Evolutionary conservation across 2,329 filamentous ascomycete species (phyloP).

Genomic region (Torrubiella hemipterigena): DNA sequence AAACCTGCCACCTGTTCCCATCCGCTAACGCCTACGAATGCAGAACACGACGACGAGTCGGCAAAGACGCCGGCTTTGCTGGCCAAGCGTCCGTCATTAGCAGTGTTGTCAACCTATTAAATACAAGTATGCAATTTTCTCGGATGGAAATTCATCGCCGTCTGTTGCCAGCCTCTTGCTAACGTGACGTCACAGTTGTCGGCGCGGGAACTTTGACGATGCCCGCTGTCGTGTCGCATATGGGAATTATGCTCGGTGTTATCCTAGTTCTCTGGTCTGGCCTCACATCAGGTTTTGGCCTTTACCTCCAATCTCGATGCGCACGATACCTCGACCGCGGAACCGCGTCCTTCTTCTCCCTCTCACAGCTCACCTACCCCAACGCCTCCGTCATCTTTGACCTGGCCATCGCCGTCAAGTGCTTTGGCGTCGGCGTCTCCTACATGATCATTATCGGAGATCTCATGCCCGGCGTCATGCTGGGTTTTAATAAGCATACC

Average conservation of each 20-base stretch:
- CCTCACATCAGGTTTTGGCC: constrained; percentile 75
- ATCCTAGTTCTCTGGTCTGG: constrained; percentile 87
- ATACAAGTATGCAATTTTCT: constrained; percentile 63
- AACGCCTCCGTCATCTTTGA: constrained; percentile 94
- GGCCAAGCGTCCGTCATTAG: constrained; percentile 82
- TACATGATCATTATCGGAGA: constrained; percentile 99
- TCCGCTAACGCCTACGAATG: neutral
- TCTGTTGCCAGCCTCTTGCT: neutral
- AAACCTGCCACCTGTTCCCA: neutral
- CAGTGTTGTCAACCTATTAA: constrained; percentile 89
- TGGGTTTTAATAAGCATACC: constrained; percentile 61
- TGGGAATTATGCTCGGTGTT: constrained; percentile 79
- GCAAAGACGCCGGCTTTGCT: constrained; percentile 53
- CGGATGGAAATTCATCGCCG: constrained; percentile 4
- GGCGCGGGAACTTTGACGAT: constrained; percentile 89
- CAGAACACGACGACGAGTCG: constrained; percentile 47
- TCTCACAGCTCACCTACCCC: constrained; percentile 93
- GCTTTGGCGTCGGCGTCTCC: constrained; percentile 92
- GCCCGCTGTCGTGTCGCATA: constrained; percentile 91
- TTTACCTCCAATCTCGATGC: constrained; percentile 90
- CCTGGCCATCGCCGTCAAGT: constrained; percentile 91
- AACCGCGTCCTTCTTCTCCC: constrained; percentile 83
- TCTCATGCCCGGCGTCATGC: constrained; percentile 87
- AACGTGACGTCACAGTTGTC: constrained; percentile 50
- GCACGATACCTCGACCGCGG: constrained; percentile 87